Evolutionary conservation across 805 yeast species (phyloP).

Genomic region (Suhomyces prunicola): DNA sequence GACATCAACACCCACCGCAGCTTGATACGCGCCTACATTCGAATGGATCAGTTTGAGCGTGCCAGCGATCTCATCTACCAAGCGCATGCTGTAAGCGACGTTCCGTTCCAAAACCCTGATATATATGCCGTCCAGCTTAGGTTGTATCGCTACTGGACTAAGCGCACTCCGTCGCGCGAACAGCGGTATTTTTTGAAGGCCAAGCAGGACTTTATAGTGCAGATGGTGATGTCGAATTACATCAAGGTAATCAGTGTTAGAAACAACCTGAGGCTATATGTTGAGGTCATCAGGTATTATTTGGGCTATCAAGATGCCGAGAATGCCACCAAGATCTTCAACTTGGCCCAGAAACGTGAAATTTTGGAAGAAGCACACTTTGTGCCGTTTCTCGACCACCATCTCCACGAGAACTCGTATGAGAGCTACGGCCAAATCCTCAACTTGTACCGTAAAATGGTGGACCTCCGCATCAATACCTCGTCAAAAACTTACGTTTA

Average conservation of each 20-base stretch:
- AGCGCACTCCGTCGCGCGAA: conserved; percentile 8
- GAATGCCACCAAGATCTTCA: conserved; percentile 21
- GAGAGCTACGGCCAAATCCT: conserved; percentile 23
- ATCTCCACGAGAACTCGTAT: conserved; percentile 14
- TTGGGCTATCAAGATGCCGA: conserved; percentile 13
- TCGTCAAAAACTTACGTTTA: conserved; percentile 28
- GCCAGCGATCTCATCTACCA: conserved; percentile 32
- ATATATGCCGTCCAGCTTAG: conserved; percentile 27
- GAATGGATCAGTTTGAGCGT: conserved; percentile 25
- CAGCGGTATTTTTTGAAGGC: conserved; percentile 7
- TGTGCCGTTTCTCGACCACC: conserved; percentile 27
- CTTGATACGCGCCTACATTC: conserved; percentile 27
- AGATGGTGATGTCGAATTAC: conserved; percentile 10
- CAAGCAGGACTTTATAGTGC: conserved; percentile 11
- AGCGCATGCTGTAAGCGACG: conserved; percentile 27
- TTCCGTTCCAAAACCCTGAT: conserved; percentile 28
- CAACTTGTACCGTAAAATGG: conserved; percentile 34
- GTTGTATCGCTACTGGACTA: conserved; percentile 30
- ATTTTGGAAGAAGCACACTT: conserved; percentile 24
- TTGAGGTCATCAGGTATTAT: conserved; percentile 26
- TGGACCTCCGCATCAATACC: conserved; percentile 18
- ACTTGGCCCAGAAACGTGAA: conserved; percentile 13
- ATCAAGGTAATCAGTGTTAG: conserved; percentile 8
- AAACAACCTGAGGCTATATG: conserved; percentile 14
- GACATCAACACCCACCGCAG: conserved; percentile 25